Evolutionary conservation across 2,329 filamentous ascomycete genomes (phyloP), one percentile per base, ranked within the genome.

Genomic region (Parafenestella ontariensis): DNA sequence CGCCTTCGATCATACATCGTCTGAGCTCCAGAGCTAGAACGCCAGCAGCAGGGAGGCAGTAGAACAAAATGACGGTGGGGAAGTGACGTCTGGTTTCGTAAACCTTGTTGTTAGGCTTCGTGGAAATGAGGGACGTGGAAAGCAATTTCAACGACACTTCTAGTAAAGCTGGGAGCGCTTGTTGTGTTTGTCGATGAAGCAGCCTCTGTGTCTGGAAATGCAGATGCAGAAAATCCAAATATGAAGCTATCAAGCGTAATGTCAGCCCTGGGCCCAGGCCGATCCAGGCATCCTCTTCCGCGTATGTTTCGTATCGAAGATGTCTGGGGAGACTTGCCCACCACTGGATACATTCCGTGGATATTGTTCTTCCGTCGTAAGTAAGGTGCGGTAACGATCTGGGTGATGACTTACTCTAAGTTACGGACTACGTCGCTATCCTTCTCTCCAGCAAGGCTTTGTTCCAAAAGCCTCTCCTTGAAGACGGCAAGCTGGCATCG

Each of bases 121-220:
- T 72, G 37, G 70, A 67, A 7, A 71, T 57, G 11, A 73, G 62
- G 7, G 68, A 64, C 15, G 70, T 70, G 0, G 64, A 69, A 11
- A 74, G 65, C 3, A 75, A 56, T 34, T 71, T 73, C 50, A 74
- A 64, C 7, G 70, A 72, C 8, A 74, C 62, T 18, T 72, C 66
- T 23, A 75, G 60, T 7, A 75, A 51, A 6, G 59, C 67, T 0
- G 71, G 70, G 8, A 73, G 61, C 2, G 71, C 70, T 37, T 62
- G 61, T 51, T 72, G 68, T 10, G 65, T 70, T 46, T 71, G 68
- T 24, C 69, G 67, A 24, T 72, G 69, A 13, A 74, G 59, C 4
- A 75, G 62, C 2, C 72, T 58, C 45, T 74, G 72, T 5, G 70
- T 70, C 28, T 70, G 68, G 49, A 74, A 74, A 33, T 72, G 69